Conservation (phyloP, 2,329 filamentous ascomycete species). For the Bisporella sp. region DNA sequence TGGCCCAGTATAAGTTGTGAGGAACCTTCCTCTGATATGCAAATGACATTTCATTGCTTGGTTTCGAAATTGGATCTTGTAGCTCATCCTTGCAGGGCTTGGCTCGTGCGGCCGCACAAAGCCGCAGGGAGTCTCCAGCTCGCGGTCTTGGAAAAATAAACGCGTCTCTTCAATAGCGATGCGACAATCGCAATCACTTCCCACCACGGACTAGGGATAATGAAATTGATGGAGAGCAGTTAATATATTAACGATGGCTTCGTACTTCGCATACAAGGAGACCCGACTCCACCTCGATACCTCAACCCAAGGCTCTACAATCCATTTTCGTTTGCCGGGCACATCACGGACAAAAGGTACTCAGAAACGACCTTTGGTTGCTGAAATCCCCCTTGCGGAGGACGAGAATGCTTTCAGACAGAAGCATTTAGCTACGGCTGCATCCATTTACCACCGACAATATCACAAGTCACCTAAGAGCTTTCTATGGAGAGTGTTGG, state of each 20-base stretch:
- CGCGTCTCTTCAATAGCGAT: conserved; percentile 16
- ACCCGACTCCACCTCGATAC: conserved; percentile 78
- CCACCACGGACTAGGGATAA: conserved; percentile 9
- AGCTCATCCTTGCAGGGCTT: no score
- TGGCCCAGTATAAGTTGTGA: no score
- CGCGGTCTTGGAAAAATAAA: background rate
- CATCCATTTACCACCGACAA: conserved; percentile 78
- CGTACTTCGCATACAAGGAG: conserved; percentile 74
- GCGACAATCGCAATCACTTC: conserved; percentile 13
- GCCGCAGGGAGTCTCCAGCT: background rate
- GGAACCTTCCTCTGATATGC: no score
- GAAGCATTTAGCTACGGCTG: conserved; percentile 67
- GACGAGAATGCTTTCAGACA: conserved; percentile 69
- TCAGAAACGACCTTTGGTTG: conserved; percentile 33
- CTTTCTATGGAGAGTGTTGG: conserved; percentile 86
- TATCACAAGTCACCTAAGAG: conserved; percentile 70
- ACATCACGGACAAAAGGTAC: conserved; percentile 26
- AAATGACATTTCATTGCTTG: no score
- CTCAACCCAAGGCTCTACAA: conserved; percentile 58
- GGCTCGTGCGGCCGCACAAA: no score
- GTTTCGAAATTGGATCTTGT: no score
- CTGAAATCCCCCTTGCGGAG: conserved; percentile 40
- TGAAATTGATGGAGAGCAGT: conserved; percentile 51
- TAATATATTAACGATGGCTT: conserved; percentile 55
- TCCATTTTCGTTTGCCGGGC: conserved; percentile 62